Conservation (phyloP, 495 filamentous ascomycete species). For the Aspergillus diversus region DNA sequence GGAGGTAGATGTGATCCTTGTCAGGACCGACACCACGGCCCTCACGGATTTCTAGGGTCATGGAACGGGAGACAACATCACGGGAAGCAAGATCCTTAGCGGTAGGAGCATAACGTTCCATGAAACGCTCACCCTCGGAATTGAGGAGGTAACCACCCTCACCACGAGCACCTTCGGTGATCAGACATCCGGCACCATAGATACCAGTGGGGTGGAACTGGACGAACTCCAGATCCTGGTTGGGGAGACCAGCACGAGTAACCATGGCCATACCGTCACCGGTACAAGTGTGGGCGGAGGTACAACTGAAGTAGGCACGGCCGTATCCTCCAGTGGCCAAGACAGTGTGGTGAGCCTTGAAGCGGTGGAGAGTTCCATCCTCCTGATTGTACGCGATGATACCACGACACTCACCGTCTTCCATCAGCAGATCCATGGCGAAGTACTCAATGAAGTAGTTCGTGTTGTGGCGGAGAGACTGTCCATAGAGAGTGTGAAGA, state of each 20-base stretch:
- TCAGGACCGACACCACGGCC: slow-evolving; percentile 94
- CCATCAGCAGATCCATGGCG: slow-evolving; percentile 93
- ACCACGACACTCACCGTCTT: slow-evolving; percentile 92
- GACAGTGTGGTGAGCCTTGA: slow-evolving; percentile 94
- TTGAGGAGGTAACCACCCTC: slow-evolving; percentile 98
- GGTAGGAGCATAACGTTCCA: slow-evolving; percentile 97
- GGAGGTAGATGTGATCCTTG: slow-evolving; percentile 97
- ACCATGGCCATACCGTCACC: slow-evolving; percentile 99
- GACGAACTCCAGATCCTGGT: slow-evolving; percentile 99
- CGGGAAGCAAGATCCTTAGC: slow-evolving; percentile 94
- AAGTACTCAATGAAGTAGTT: slow-evolving; percentile 99
- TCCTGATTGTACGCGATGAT: slow-evolving; percentile 98
- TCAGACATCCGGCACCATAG: slow-evolving; percentile 97
- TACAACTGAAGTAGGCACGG: slow-evolving; percentile 96
- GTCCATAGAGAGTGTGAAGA: slow-evolving; percentile 96
- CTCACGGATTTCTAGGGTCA: slow-evolving; percentile 97
- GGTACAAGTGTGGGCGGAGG: slow-evolving; percentile 95
- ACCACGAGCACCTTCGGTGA: slow-evolving; percentile 96
- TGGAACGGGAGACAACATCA: slow-evolving; percentile 94
- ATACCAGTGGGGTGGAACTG: slow-evolving; percentile 99
- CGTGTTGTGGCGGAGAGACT: slow-evolving; percentile 94
- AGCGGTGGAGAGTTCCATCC: slow-evolving; percentile 94
- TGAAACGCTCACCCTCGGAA: slow-evolving; percentile 96
- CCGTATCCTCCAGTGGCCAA: slow-evolving; percentile 96
- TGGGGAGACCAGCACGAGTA: slow-evolving; percentile 92